Evolutionary conservation across 2,329 filamentous ascomycete genomes (phyloP), one percentile per base, ranked within the genome.

Genomic region (Grosmannia penicillata): DNA sequence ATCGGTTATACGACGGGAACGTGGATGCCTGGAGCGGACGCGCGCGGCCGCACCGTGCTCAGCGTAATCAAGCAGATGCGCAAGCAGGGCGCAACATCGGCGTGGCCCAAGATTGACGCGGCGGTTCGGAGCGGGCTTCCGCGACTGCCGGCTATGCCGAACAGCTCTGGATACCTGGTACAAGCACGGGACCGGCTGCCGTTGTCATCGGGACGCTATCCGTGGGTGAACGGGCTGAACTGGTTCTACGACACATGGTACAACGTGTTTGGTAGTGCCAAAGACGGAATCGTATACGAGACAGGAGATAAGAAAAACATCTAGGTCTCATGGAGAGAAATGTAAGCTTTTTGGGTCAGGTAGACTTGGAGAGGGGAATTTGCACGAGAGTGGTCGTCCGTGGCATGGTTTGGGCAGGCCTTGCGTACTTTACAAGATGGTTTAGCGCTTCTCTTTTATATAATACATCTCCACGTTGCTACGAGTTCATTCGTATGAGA

Each of bases 21-120:
- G 0, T 82, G 76, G 75, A 79, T 75, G 0, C 58, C 78, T 0
- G 73, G 72, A 2, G 66, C 68, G 0, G 75, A 81, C 41, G 41
- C 37, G 3, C 46, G 44, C 31, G 42, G 45, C 31, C 37, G 34
- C 29, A 44, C 43, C n/a, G 39, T 42, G 1, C 36, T 50, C 15
- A 27, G 24, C n/a, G 46, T 49, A 21, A 44, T 48, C 36, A 40
- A 39, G 32, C 36, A 40, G 14, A 44, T 45, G 46, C 31, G 36
- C 7, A 19, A 26, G 19, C 15, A 36, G 15, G 43, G 45, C 19
- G 47, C 48, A 9, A 47, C 47, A 1, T 42, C 45, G 3, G 53
- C 45, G 4, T 38, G 36, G 21, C 53, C 54, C 4, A 42, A 39
- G 4, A 25, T 55, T 2, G 42, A 44, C 10, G 38, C 46, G 14